Evolutionary conservation across 2,329 filamentous ascomycete genomes (phyloP).

Genomic region (Fusarium subtropicale): DNA sequence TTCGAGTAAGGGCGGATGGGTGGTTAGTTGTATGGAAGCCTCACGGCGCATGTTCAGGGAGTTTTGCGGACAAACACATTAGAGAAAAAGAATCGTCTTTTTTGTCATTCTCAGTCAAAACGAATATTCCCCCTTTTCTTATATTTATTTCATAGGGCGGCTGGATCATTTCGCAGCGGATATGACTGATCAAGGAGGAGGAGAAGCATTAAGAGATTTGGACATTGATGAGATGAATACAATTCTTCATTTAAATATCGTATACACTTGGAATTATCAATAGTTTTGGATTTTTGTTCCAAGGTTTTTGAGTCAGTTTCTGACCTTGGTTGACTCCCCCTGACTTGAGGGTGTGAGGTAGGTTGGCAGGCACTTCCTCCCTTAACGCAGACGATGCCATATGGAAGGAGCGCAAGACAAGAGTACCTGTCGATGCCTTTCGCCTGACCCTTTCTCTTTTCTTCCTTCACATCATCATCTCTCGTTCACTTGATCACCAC

Average conservation of each 20-base stretch:
- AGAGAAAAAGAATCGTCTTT: slow-evolving; percentile 48
- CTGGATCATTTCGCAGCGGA: slow-evolving; percentile 17
- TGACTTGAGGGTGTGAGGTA: no score
- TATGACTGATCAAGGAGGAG: slow-evolving; percentile 16
- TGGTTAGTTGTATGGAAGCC: slow-evolving; percentile 28
- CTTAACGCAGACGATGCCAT: no score
- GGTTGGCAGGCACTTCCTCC: no score
- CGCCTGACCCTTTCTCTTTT: neutral
- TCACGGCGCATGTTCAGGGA: slow-evolving; percentile 48
- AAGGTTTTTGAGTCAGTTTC: no score
- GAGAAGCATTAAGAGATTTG: slow-evolving; percentile 13
- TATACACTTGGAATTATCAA: no score
- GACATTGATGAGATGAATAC: slow-evolving; percentile 28
- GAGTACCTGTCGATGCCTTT: no score
- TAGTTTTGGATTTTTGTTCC: no score
- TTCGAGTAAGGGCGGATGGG: slow-evolving; percentile 19
- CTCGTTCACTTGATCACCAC: neutral
- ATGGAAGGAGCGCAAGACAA: no score
- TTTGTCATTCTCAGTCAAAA: slow-evolving; percentile 44
- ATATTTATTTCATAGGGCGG: slow-evolving; percentile 34
- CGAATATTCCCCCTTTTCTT: slow-evolving; percentile 44
- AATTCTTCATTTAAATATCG: slow-evolving; percentile 6
- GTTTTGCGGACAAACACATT: slow-evolving; percentile 48
- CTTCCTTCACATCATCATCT: neutral
- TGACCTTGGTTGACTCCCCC: no score